Base-by-base conservation (phyloP, 2,329 filamentous ascomycete species). In the Trichothecium sympodiale region DNA sequence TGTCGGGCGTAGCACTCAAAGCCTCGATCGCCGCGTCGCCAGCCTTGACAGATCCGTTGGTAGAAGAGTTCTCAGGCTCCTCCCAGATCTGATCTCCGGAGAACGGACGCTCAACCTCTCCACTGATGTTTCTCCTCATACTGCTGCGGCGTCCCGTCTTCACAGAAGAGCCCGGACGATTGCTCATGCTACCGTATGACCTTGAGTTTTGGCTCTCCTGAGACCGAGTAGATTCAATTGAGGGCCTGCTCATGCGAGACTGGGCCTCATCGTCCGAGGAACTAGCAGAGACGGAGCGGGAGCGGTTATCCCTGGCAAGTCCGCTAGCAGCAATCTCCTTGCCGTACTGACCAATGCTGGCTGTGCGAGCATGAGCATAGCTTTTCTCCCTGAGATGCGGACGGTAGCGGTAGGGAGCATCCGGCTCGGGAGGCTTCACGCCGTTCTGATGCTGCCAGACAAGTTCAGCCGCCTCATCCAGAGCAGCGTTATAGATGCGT, bases 71-170 rank as follows among this genome's bases (percentile, higher is more conserved):
- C 49, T 83, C 76, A 1, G 85, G 83, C 53, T 95, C 89, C 55
- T 95, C 88, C 68, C 86, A 95, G 41, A 95, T 88, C 50, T 84
- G 78, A 52, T 87, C 81, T 25, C 79, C 75, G 2, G 79, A 80
- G 52, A 85, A 87, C 2, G 77, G 71, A 36, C 67, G 73, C 45
- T 71, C 64, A 39, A 79, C 60, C 49, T 82, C 77, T 15, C 78
- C 80, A 51, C 80, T 86, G 48, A 78, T 71, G 45, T 83, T 82
- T 41, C 82, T 71, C 56, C 74, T 79, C 48, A 74, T 66, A 46
- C 77, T 80, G 48, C 76, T 80, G 43, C 77, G 77, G 25, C 71
- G 72, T 29, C 74, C 65, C 17, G 64, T 53, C 31, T 61, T 56
- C 2, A 56, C 47, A 31, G 54, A 50, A 14, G 56, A 57, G 33